These are phyloP conservation scores for Populus ilicifolia DNA, from an alignment of 345 rosid species.

Conservation along the genomic window DNA sequence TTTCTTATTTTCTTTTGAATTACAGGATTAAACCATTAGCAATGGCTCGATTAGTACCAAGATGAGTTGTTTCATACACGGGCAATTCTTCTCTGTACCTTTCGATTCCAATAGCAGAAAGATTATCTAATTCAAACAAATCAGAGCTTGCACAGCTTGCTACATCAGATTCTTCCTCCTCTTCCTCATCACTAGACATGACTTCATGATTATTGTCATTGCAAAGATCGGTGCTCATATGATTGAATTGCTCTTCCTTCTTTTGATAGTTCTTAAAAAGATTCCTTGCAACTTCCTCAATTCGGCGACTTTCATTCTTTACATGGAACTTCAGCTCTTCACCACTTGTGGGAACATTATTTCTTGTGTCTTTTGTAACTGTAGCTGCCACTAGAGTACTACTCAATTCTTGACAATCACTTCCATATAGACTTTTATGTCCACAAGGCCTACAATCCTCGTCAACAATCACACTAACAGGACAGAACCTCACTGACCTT, in stretches of 20 bases:
- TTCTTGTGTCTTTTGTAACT: neutral
- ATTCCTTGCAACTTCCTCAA: conserved; percentile 64
- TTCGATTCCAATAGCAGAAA: conserved; percentile 59
- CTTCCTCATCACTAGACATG: conserved; percentile 8
- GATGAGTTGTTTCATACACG: conserved; percentile 85
- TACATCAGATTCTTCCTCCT: conserved; percentile 52
- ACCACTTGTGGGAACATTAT: neutral
- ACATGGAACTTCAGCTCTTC: conserved; percentile 26
- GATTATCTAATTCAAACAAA: conserved; percentile 85
- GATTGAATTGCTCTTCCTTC: conserved; percentile 19
- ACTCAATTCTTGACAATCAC: neutral
- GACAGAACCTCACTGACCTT: conserved; percentile 30
- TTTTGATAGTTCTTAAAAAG: conserved; percentile 57
- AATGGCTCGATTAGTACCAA: conserved; percentile 68
- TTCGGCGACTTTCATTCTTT: conserved; percentile 52
- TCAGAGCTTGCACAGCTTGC: conserved; percentile 93
- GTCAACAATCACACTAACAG: conserved; percentile 30
- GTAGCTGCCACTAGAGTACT: neutral
- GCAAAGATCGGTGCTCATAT: conserved; percentile 2
- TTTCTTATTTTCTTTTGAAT: conserved; percentile 20
- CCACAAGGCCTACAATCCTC: conserved; percentile 36
- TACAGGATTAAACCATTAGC: conserved; percentile 61
- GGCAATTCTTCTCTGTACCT: conserved; percentile 85
- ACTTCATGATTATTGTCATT: conserved; percentile 5
- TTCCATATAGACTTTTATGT: conserved; percentile 17